A percentile compares a stretch with the other conserved stretches of the same genome.
phyloP scores from a whole-genome alignment of 192 early-diverging fungal species.

The Mortierella alpina region DNA sequence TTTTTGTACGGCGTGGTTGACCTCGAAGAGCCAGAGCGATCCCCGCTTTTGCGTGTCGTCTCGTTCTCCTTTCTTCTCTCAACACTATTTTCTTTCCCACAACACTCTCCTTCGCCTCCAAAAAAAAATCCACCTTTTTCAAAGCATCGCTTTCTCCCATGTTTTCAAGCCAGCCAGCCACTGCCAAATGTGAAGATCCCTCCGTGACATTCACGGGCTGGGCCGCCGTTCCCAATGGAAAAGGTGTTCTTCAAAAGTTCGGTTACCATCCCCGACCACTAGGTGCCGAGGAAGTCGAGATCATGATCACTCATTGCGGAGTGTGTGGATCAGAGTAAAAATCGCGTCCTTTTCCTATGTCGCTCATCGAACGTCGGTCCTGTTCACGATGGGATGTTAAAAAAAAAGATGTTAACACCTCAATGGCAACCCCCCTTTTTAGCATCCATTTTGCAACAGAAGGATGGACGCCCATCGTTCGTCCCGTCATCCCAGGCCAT shows the following conservation, averaged over 20 bases:
- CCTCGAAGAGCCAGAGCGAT: neutral
- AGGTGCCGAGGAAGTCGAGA: conserved; percentile 56
- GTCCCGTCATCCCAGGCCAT: conserved; percentile 54
- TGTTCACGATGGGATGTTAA: neutral
- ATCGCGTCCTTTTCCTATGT: neutral
- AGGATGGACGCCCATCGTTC: conserved; percentile 63
- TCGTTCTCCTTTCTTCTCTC: neutral
- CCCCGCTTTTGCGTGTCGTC: too few relatives aligned
- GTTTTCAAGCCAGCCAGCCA: conserved; percentile 9
- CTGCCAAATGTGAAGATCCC: conserved; percentile 47
- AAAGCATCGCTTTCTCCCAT: neutral
- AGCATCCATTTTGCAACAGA: conserved; percentile 71
- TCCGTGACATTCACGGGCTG: conserved; percentile 40
- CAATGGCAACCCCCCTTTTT: neutral
- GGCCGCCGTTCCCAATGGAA: conserved; percentile 13
- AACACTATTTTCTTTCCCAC: neutral
- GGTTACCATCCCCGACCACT: conserved; percentile 55
- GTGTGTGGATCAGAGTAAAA: conserved; percentile 76
- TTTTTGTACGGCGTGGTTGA: neutral
- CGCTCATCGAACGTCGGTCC: too few relatives aligned
- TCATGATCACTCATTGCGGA: conserved; percentile 70
- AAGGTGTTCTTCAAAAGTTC: conserved; percentile 13
- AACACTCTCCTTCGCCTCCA: neutral
- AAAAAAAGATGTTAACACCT: neutral
- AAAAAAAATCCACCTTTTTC: neutral